Percentiles rank a stretch among this genome's conserved stretches.
Evolutionary conservation across 495 filamentous ascomycete genomes (phyloP).

Genomic region (Pyrenopolyporus hunteri): DNA sequence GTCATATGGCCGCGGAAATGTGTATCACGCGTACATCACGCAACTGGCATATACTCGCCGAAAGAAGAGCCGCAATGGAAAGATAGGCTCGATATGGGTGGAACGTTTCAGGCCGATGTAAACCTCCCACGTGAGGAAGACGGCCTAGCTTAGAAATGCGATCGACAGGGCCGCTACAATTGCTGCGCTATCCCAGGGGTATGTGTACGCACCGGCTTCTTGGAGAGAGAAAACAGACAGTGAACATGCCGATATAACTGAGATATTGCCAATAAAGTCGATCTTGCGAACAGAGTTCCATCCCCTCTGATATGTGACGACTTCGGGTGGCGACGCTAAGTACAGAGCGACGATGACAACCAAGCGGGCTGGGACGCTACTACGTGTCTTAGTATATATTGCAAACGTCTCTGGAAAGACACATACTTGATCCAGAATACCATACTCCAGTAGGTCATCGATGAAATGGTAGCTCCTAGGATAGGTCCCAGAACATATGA

Average conservation of each 20-base stretch:
- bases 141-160: conserved; percentile 53
- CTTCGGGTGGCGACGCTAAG: conserved; percentile 52
- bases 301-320: conserved; percentile 35
- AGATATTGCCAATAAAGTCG: conserved; percentile 62
- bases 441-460: conserved; percentile 68
- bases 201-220: conserved; percentile 56
- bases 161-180: conserved; percentile 52
- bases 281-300: conserved; percentile 47
- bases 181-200: conserved; percentile 52
- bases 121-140: conserved; percentile 55
- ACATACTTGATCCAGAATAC: conserved; percentile 73
- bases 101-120: conserved; percentile 39
- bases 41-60: conserved; percentile 47
- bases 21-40: conserved; percentile 50
- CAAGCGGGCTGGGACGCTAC: conserved; percentile 62
- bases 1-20: conserved; percentile 9
- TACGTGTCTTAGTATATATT: conserved; percentile 8
- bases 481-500: conserved; percentile 66
- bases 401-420: no score
- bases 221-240: conserved; percentile 65
- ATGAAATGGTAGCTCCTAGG: conserved; percentile 70
- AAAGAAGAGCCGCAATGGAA: conserved; percentile 47
- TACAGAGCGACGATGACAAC: conserved; percentile 62
- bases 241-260: conserved; percentile 60
- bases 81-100: conserved; percentile 48